These are phyloP conservation scores for Eutrema yunnanense DNA, from an alignment of 345 rosid species.

Conservation along the genomic window DNA sequence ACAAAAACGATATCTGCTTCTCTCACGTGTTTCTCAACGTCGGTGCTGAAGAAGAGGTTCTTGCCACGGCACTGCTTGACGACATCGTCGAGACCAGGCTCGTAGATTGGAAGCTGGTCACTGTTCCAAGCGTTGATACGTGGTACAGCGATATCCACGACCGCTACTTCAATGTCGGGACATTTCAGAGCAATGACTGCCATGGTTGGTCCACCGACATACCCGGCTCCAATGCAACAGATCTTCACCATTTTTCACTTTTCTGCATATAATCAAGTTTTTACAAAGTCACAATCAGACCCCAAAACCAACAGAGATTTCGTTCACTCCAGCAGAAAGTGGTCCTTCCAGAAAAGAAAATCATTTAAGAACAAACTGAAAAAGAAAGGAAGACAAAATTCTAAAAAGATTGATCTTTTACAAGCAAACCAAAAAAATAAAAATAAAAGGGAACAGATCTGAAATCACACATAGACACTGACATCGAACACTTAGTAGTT, in stretches of 20 bases:
- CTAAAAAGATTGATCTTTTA: not conserved
- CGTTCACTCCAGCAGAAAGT: not conserved
- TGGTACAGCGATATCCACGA: conserved; percentile 60
- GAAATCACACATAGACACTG: not conserved
- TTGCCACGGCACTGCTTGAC: conserved; percentile 65
- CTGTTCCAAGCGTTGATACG: conserved; percentile 70
- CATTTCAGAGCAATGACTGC: conserved; percentile 68
- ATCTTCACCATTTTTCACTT: conserved; percentile 55
- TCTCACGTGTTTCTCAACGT: conserved; percentile 59
- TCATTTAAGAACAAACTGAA: not conserved
- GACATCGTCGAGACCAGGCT: conserved; percentile 66
- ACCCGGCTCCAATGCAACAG: conserved; percentile 74
- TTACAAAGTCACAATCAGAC: not conserved
- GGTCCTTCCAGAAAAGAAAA: not conserved
- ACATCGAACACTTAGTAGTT: not conserved
- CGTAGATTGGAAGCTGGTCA: conserved; percentile 60
- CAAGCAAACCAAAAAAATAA: not conserved
- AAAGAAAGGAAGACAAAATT: not conserved
- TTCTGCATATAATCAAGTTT: not conserved
- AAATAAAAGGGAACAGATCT: not conserved
- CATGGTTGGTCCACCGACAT: conserved; percentile 76
- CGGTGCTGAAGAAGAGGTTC: conserved; percentile 72
- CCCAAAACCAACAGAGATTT: not conserved
- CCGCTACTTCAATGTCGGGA: conserved; percentile 56
- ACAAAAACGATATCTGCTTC: conserved; percentile 83